A percentile compares a stretch with the other conserved stretches of the same genome.
These are phyloP conservation scores for Fusarium miscanthi DNA, from an alignment of 2,329 filamentous ascomycete species.

Conservation along the genomic window DNA sequence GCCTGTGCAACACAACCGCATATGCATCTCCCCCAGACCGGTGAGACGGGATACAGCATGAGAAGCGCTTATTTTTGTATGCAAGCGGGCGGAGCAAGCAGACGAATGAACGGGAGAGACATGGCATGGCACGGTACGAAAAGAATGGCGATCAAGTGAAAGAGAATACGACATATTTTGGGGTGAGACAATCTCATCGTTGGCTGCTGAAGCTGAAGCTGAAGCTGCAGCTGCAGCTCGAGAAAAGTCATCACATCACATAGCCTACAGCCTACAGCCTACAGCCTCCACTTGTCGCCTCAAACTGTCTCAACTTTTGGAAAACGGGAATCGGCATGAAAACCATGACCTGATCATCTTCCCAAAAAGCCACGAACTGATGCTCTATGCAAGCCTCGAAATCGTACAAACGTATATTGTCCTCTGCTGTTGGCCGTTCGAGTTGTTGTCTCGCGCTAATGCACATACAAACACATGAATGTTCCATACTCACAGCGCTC, in stretches of 20 bases:
- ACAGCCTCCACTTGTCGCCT: not conserved
- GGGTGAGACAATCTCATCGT: conserved; percentile 2
- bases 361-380: not conserved
- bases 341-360: not conserved
- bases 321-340: not conserved
- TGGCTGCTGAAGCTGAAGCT: not conserved
- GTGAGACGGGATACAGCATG: conserved; percentile 14
- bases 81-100: not conserved
- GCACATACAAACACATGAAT: conserved; percentile 1
- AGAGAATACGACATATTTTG: not conserved
- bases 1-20: not conserved
- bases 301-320: not conserved
- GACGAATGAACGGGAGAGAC: not conserved
- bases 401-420: not conserved
- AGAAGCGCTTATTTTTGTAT: not conserved
- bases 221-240: not conserved
- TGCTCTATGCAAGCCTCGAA: not conserved
- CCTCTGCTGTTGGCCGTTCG: not conserved
- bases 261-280: not conserved
- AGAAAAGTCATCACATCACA: not conserved
- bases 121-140: not conserved
- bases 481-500: not conserved
- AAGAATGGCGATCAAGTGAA: not conserved
- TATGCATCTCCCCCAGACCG: conserved; percentile 4
- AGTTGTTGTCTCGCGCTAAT: conserved; percentile 8